These are phyloP conservation scores for Neonectria ditissima DNA, from an alignment of 2,329 filamentous ascomycete genomes.

Conservation along the genomic window DNA sequence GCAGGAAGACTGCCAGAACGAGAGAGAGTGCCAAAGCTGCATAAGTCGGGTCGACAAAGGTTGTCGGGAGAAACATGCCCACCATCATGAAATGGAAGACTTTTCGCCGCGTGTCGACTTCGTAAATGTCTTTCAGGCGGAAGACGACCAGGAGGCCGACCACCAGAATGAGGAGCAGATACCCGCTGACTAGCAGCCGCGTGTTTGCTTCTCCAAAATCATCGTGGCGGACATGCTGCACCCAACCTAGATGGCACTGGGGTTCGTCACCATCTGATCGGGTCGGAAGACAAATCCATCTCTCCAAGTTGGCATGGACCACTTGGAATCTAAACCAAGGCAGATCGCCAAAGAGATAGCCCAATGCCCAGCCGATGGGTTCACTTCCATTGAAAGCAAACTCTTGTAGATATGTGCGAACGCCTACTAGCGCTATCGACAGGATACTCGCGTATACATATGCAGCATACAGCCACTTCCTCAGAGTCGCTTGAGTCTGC, in stretches of 20 bases:
- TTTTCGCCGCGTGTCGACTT: constrained; percentile 95
- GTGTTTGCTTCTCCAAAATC: constrained; percentile 82
- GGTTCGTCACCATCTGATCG: constrained; percentile 48
- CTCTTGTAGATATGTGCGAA: constrained; percentile 76
- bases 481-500: constrained; percentile 76
- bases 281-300: constrained; percentile 80
- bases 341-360: constrained; percentile 87
- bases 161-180: constrained; percentile 78
- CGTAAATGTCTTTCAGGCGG: constrained; percentile 78
- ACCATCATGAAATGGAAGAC: constrained; percentile 99
- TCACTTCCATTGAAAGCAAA: constrained; percentile 79
- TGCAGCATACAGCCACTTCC: constrained; percentile 86
- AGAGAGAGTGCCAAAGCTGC: constrained; percentile 82
- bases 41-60: constrained; percentile 88
- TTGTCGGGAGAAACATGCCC: constrained; percentile 89
- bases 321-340: constrained; percentile 78
- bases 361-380: constrained; percentile 91
- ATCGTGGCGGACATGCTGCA: constrained; percentile 72
- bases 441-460: constrained; percentile 80
- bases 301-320: constrained; percentile 73
- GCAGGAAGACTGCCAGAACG: constrained; percentile 84
- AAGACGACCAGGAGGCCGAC: constrained; percentile 81
- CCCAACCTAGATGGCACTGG: constrained; percentile 67
- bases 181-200: constrained; percentile 79
- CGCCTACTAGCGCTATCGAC: constrained; percentile 74